Conservation (phyloP, 257 asterid genomes). For the Linaria vulgaris region DNA sequence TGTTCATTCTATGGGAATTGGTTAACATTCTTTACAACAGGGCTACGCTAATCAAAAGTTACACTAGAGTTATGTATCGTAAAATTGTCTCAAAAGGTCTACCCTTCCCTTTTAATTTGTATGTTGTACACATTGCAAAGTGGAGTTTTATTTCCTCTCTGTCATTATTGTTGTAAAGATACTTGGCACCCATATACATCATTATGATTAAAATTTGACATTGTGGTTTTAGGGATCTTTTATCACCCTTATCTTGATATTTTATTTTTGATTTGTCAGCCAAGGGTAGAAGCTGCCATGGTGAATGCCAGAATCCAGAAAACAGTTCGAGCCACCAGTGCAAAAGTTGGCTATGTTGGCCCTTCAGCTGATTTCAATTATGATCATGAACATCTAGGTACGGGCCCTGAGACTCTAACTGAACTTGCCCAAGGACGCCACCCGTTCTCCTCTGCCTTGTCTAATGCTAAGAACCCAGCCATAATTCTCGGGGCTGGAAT, state of each 20-base stretch:
- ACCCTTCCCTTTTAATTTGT: not conserved
- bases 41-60: no score
- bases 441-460: conserved; percentile 63
- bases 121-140: not conserved
- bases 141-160: not conserved
- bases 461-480: conserved; percentile 80
- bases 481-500: conserved; percentile 84
- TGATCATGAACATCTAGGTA: conserved; percentile 83
- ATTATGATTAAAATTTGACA: not conserved
- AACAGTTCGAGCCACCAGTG: conserved; percentile 81
- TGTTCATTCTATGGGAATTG: no score
- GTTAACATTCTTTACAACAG: no score
- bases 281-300: conserved; percentile 97
- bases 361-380: conserved; percentile 88
- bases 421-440: conserved; percentile 82
- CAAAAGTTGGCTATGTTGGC: conserved; percentile 89
- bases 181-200: not conserved
- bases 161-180: not conserved
- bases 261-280: conserved; percentile 64
- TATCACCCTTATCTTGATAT: not conserved
- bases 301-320: conserved; percentile 92
- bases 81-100: not conserved
- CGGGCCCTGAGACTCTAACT: conserved; percentile 68
- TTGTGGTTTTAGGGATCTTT: not conserved
- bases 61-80: not conserved